Percentiles rank a stretch among this genome's conserved stretches.
Evolutionary conservation across 768 basidiomycete genomes (phyloP).

Genomic region (Pluteus cervinus): DNA sequence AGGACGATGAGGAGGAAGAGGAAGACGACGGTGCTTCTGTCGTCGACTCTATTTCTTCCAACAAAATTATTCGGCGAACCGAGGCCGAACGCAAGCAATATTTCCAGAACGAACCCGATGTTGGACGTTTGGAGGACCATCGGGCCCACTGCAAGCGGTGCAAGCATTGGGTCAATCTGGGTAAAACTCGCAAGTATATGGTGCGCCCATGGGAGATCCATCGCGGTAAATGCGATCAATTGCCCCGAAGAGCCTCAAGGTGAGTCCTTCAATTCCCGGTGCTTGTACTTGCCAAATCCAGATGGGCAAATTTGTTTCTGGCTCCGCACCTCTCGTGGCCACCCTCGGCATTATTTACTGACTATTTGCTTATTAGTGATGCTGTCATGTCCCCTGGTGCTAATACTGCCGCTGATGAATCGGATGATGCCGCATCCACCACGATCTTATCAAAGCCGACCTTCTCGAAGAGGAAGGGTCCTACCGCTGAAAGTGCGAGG

Average conservation of each 20-base stretch:
- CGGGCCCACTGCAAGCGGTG: constrained; percentile 57
- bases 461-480: no score
- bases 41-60: constrained; percentile 43
- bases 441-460: constrained; percentile 17
- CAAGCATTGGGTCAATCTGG: constrained; percentile 49
- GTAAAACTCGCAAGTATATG: constrained; percentile 47
- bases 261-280: constrained; percentile 15
- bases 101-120: constrained; percentile 56
- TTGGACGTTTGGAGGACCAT: constrained; percentile 49
- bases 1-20: no score
- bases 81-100: constrained; percentile 61
- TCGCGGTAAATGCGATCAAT: constrained; percentile 45
- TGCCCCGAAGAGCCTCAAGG: constrained; percentile 21
- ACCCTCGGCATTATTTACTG: background rate
- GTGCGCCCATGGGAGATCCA: constrained; percentile 61
- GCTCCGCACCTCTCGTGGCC: no score
- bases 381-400: background rate
- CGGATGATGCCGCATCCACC: constrained; percentile 17
- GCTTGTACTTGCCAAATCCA: no score
- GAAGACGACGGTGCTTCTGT: constrained; percentile 46
- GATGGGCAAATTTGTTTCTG: no score
- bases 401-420: constrained; percentile 10
- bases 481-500: constrained; percentile 40
- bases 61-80: constrained; percentile 41
- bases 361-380: constrained; percentile 1